Evolutionary conservation across 2,329 filamentous ascomycete species (phyloP).

Genomic region (Colletotrichum tropicale): DNA sequence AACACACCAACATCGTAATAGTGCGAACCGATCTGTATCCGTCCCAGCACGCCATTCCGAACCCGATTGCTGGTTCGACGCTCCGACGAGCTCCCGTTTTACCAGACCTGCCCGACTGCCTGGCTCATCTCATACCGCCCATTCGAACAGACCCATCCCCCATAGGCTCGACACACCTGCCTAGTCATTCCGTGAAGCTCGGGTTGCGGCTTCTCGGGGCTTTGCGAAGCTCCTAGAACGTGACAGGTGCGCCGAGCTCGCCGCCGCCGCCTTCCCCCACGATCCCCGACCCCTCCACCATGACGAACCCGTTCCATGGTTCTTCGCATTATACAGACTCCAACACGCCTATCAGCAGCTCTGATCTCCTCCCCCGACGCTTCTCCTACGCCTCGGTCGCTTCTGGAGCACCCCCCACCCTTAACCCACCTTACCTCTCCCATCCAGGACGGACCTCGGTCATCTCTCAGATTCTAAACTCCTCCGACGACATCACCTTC

Average conservation of each 20-base stretch:
- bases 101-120: neutral
- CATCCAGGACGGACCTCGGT: conserved; percentile 41
- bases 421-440: conserved; percentile 39
- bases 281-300: conserved; percentile 28
- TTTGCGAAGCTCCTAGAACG: conserved; percentile 14
- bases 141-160: neutral
- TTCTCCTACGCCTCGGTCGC: conserved; percentile 48
- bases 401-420: conserved; percentile 38
- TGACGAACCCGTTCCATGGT: conserved; percentile 48
- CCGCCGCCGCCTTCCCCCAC: conserved; percentile 2
- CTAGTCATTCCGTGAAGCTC: conserved; percentile 1
- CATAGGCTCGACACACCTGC: neutral
- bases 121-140: neutral
- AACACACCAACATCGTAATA: conserved; percentile 5
- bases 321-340: conserved; percentile 37
- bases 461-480: conserved; percentile 62
- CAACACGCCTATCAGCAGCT: conserved; percentile 27
- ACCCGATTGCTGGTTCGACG: conserved; percentile 2
- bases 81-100: neutral
- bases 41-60: conserved; percentile 13
- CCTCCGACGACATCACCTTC: conserved; percentile 42
- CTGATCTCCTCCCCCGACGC: conserved; percentile 36
- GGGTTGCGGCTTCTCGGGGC: conserved; percentile 11
- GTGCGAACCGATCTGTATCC: conserved; percentile 2
- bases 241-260: conserved; percentile 13